Evolutionary conservation across 345 rosid species (phyloP).

Genomic region (Syzygium grande): DNA sequence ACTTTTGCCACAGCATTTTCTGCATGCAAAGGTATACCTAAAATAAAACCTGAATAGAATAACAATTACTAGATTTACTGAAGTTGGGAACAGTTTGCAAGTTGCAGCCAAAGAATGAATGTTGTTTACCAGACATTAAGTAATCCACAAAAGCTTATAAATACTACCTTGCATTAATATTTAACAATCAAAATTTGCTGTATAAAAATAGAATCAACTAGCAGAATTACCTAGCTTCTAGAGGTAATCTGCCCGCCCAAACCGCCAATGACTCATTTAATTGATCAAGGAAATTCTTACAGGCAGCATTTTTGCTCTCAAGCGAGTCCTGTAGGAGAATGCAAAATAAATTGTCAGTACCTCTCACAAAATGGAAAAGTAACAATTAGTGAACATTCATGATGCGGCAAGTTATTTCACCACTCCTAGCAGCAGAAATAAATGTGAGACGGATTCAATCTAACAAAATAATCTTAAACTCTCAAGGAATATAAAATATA

Average conservation of each 20-base stretch:
- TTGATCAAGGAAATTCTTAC: slow-evolving; percentile 47
- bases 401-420: not conserved
- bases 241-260: slow-evolving; percentile 57
- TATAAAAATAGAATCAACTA: not conserved
- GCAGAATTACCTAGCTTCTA: slow-evolving; percentile 60
- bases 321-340: slow-evolving; percentile 59
- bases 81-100: not conserved
- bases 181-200: not conserved
- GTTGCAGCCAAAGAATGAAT: not conserved
- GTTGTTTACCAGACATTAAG: not conserved
- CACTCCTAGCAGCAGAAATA: not conserved
- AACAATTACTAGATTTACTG: not conserved
- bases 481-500: not conserved
- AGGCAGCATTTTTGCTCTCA: slow-evolving; percentile 54
- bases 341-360: not conserved
- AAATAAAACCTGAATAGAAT: not conserved
- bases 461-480: not conserved
- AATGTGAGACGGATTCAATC: not conserved
- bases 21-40: not conserved
- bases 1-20: not conserved
- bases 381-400: not conserved
- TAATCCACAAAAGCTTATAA: not conserved
- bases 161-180: not conserved
- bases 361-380: not conserved
- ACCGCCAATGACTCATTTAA: slow-evolving; percentile 62